A percentile compares a stretch with the other conserved stretches of the same genome.
phyloP scores from a whole-genome alignment of 257 asterid genomes.

The Asclepias syriaca region DNA sequence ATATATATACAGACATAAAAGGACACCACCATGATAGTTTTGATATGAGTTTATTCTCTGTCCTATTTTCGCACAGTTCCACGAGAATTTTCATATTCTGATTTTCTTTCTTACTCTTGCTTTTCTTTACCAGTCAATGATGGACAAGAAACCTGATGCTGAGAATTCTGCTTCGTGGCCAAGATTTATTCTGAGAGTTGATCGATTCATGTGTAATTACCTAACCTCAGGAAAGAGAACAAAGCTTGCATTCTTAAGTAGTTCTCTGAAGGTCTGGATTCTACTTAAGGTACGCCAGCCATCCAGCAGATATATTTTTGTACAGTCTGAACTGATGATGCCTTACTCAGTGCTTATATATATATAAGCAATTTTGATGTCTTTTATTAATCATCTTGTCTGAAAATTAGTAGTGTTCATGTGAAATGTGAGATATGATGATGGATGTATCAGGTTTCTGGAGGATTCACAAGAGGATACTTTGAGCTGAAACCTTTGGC shows the following conservation, averaged over 20 bases:
- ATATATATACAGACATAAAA: too few relatives aligned
- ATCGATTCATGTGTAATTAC: conserved; percentile 85
- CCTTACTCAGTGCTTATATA: background rate
- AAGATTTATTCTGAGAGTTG: conserved; percentile 76
- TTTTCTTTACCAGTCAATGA: conserved; percentile 55
- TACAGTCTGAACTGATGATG: conserved; percentile 6
- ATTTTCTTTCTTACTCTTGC: background rate
- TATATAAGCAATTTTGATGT: background rate
- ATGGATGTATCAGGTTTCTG: conserved; percentile 52
- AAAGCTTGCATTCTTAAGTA: conserved; percentile 77
- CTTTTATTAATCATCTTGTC: background rate
- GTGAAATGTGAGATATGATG: background rate
- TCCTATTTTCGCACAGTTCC: background rate
- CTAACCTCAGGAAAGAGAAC: conserved; percentile 90
- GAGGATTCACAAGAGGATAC: conserved; percentile 78
- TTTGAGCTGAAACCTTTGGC: conserved; percentile 72
- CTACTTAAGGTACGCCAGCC: conserved; percentile 73
- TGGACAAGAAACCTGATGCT: conserved; percentile 64
- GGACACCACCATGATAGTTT: background rate
- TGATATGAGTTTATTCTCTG: background rate
- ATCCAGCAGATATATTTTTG: background rate
- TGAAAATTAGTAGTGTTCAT: background rate
- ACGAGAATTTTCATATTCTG: background rate
- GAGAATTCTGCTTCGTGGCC: conserved; percentile 88
- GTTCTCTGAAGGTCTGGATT: conserved; percentile 97